Evolutionary conservation across 768 basidiomycete species (phyloP), one percentile per base, ranked within the genome.

Genomic region (Tylopilus sp.): DNA sequence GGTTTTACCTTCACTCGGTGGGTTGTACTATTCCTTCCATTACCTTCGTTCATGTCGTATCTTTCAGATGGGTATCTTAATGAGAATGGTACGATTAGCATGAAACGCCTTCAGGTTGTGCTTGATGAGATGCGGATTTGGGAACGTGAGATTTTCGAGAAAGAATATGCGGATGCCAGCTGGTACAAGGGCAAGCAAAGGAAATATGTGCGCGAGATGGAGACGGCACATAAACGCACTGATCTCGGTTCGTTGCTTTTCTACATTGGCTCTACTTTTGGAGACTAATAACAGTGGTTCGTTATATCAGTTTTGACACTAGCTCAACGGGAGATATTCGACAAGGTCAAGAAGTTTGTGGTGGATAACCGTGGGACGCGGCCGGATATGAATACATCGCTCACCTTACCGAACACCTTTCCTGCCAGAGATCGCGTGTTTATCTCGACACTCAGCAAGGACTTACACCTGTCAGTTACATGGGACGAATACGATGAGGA

Each of bases 181-280:
- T 98, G 93, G 92, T 89, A 88, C 70, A 95, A 93, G 72, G 92
- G 94, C 13, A 97, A 98, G 74, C 92, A 94, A 65, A 74, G 73
- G 34, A 92, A 87, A 67, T 81, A 87, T 62, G 70, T 81, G 40
- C 80, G 82, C 54, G 83, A 84, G 59, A 75, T 84, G 74, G 87
- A 87, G 63, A 71, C 76, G 54, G 83, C 77, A 26, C 76, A 71
- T 63, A 84, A 76, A 66, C 79, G 74, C 66, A 74, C 75, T 3
- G 80, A 82, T 50, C 71, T 92, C n/a, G 81, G 92, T 92, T 55
- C 34, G 80, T 76, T 14, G 40, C 41, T 43, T 41, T 45, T 45
- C 14, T 19, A 7, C 40, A 12, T 5, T 6, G 11, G 9, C 4
- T 37, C 4, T 44, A n/a, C 21, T 42, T n/a, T 14, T 21, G 30